Evolutionary conservation across 345 rosid genomes (phyloP), one percentile per base, ranked within the genome.

Genomic region (Lagerstroemia speciosa): DNA sequence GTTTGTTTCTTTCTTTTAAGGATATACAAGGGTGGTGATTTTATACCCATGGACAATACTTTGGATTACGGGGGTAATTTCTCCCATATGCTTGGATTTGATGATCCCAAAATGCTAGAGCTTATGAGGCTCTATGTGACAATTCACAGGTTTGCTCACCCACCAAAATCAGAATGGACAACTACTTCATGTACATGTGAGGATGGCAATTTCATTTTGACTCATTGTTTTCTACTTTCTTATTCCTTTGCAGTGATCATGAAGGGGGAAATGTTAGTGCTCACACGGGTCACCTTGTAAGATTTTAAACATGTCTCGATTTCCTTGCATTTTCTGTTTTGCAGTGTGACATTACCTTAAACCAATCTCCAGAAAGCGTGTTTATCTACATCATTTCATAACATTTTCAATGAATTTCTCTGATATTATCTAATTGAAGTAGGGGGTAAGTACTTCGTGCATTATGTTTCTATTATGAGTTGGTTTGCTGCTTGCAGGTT

Each of bases 181-280:
- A 33, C 20, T 15, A 3, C 16, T 16, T 34, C 33, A 37, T 57
- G 24, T 58, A 14, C 20, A 33, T 37, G 24, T 17, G 33, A 26
- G n/a, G 14, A 4, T 8, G 34, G 33, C 6, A 58, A n/a, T 24
- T 8, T 37, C 17, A 48, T 24, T 6, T 62, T 26, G 33, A 10
- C 38, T 64, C 6, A 31, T 34, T 24, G 5, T 53, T 16, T 45
- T 68, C 16, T 27, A 14, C 29, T 10, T 26, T 30, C 45, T 30
- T 6, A 26, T 46, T 70, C 32, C 71, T 64, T 65, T 82, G 71
- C 85, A 94, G 99, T 84, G 99, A 94, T 73, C 99, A 91, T 64
- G 99, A 94, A 85, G 99, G 99, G 67, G 98, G 99, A 64, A 94
- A 91, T 79, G 98, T 91, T 75, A 94, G 99, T 69, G 99, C 99